phyloP scores from a whole-genome alignment of 306 rosid species.

The Prunus fruticosa region DNA sequence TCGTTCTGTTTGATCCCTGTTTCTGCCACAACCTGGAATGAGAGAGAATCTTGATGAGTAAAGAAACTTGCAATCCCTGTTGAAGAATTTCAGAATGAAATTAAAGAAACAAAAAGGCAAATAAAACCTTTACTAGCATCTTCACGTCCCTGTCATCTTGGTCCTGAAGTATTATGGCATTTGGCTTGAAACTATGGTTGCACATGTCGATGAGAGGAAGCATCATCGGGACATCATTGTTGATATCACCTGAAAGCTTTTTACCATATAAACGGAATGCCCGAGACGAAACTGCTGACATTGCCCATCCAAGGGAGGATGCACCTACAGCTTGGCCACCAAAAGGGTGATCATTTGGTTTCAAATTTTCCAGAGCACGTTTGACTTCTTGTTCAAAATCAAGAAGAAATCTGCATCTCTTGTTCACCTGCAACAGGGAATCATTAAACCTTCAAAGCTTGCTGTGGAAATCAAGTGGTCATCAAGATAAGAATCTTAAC shows the following conservation, averaged over 20 bases:
- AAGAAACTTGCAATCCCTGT: neutral
- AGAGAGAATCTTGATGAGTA: constrained; percentile 20
- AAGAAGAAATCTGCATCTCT: constrained; percentile 93
- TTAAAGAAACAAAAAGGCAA: constrained; percentile 3
- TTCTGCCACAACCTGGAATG: constrained; percentile 82
- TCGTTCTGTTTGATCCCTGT: constrained; percentile 56
- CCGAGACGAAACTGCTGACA: constrained; percentile 93
- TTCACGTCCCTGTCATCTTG: constrained; percentile 42
- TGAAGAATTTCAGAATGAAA: neutral
- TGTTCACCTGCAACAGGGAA: constrained; percentile 70
- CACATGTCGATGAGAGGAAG: constrained; percentile 99
- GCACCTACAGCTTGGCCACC: constrained; percentile 79
- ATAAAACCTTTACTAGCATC: constrained; percentile 65
- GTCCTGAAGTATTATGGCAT: constrained; percentile 79
- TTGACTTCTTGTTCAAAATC: constrained; percentile 72
- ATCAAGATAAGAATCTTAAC: neutral
- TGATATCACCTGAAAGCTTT: constrained; percentile 46
- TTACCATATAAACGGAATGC: constrained; percentile 77
- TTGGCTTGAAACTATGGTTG: constrained; percentile 88
- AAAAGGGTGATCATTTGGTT: constrained; percentile 71
- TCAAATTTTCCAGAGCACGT: constrained; percentile 43
- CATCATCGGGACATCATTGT: constrained; percentile 67
- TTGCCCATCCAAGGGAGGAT: constrained; percentile 97
- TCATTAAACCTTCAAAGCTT: constrained; percentile 17
- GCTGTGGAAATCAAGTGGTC: constrained; percentile 3